Evolutionary conservation across 306 rosid genomes (phyloP).

Genomic region (Glycine latifolia): DNA sequence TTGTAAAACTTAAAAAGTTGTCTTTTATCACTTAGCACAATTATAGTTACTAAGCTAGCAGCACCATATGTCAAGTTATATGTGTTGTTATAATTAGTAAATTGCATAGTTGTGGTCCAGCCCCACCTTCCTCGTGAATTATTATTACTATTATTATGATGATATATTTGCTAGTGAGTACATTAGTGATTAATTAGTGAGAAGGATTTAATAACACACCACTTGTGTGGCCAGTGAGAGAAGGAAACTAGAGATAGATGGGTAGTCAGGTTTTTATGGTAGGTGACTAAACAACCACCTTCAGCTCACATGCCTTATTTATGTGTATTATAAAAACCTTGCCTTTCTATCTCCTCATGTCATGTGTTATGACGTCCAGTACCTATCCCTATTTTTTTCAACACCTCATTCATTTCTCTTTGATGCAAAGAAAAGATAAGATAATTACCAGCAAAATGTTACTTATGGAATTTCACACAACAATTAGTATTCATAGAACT

Average conservation of each 20-base stretch:
- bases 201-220: conserved; percentile 60
- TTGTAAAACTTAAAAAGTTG: not conserved
- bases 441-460: conserved; percentile 50
- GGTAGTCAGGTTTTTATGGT: conserved; percentile 82
- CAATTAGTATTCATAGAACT: conserved; percentile 26
- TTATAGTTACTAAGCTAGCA: not conserved
- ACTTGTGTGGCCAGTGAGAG: conserved; percentile 57
- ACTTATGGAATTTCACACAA: conserved; percentile 51
- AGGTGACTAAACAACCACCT: conserved; percentile 99
- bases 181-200: conserved; percentile 45
- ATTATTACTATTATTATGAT: conserved; percentile 42
- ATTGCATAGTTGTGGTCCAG: conserved; percentile 50
- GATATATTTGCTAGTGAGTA: conserved; percentile 30
- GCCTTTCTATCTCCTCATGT: conserved; percentile 50
- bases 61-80: conserved; percentile 27
- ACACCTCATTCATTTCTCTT: conserved; percentile 74
- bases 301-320: conserved; percentile 69
- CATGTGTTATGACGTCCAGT: conserved; percentile 52
- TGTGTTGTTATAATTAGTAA: conserved; percentile 27
- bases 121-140: conserved; percentile 36
- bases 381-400: conserved; percentile 55
- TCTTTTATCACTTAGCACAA: conserved; percentile 8
- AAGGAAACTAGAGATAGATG: conserved; percentile 55
- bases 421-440: conserved; percentile 55
- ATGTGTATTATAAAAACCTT: conserved; percentile 54